Evolutionary conservation across 345 rosid genomes (phyloP).

Genomic region (Nasturtium officinale): DNA sequence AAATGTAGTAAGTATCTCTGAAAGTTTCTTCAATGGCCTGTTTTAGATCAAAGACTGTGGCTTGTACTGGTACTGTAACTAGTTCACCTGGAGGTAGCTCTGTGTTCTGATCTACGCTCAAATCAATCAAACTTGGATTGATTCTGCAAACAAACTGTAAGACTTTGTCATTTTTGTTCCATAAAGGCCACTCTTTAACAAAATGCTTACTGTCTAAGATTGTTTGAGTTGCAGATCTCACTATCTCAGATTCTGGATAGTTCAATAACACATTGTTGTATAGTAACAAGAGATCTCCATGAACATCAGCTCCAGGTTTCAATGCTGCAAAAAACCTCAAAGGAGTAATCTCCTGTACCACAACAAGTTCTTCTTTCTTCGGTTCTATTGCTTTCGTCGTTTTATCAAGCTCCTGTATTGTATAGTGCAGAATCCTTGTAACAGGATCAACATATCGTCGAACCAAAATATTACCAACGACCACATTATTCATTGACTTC

Average conservation of each 20-base stretch:
- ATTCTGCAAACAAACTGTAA: constrained; percentile 61
- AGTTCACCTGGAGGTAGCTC: constrained; percentile 63
- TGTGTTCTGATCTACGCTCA: constrained; percentile 33
- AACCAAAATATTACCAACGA: constrained; percentile 58
- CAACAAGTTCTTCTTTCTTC: constrained; percentile 21
- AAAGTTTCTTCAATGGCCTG: constrained; percentile 57
- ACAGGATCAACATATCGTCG: constrained; percentile 60
- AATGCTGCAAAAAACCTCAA: constrained; percentile 19
- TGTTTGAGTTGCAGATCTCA: constrained; percentile 55
- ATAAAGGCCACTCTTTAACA: constrained; percentile 71
- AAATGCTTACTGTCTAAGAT: constrained; percentile 76
- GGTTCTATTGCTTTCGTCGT: constrained; percentile 18
- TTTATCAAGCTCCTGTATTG: constrained; percentile 55
- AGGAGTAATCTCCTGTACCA: constrained; percentile 23
- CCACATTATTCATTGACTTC: constrained; percentile 81
- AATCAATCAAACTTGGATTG: constrained; percentile 45
- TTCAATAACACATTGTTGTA: constrained; percentile 59
- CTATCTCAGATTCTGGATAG: constrained; percentile 57
- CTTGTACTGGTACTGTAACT: constrained; percentile 57
- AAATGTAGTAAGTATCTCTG: constrained; percentile 68
- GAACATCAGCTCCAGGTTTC: constrained; percentile 55
- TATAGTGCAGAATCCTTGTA: constrained; percentile 72
- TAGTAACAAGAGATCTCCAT: constrained; percentile 56
- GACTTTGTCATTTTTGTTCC: constrained; percentile 51
- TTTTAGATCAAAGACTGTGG: constrained; percentile 71